Percentiles rank a stretch among this genome's conserved stretches.
phyloP scores from a whole-genome alignment of 305 asterid species.

The Plantago coronopus region DNA sequence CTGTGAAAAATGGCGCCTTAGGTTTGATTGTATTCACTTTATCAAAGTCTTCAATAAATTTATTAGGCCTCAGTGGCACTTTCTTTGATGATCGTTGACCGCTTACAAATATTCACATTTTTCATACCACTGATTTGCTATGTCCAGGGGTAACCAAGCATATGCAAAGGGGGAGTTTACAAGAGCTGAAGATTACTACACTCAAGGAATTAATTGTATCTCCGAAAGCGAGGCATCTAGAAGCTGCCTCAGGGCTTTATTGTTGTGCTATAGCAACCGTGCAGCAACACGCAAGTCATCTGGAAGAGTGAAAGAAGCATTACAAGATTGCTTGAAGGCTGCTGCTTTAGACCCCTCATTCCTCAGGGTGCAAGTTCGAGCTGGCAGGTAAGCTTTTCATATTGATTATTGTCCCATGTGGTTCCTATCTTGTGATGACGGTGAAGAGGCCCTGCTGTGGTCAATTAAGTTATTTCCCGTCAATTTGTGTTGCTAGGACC shows the following conservation, averaged over 20 bases:
- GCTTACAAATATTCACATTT: constrained; percentile 7
- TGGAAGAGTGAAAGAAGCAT: constrained; percentile 83
- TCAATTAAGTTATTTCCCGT: constrained; percentile 13
- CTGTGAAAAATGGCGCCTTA: constrained; percentile 94
- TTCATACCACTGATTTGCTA: constrained; percentile 30
- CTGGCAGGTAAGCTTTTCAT: constrained; percentile 71
- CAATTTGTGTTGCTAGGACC: constrained; percentile 6
- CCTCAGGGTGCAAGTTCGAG: constrained; percentile 80
- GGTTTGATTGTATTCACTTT: constrained; percentile 40
- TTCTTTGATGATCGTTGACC: constrained; percentile 13
- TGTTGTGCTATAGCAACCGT: constrained; percentile 95
- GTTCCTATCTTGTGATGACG: constrained; percentile 5
- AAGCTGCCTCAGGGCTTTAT: constrained; percentile 68
- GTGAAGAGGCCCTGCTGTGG: constrained; percentile 7
- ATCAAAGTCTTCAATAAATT: no score
- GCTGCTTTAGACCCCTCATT: constrained; percentile 75
- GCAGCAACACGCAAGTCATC: constrained; percentile 96
- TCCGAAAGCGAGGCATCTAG: constrained; percentile 63
- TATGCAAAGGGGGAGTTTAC: constrained; percentile 73
- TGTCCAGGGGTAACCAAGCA: constrained; percentile 88
- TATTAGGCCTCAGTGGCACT: not conserved
- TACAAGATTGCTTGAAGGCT: constrained; percentile 82
- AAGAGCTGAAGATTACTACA: constrained; percentile 86
- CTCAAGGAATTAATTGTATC: constrained; percentile 71
- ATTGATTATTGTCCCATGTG: constrained; percentile 15